Evolutionary conservation across 495 filamentous ascomycete species (phyloP).

Genomic region (Aspergillus baeticus): DNA sequence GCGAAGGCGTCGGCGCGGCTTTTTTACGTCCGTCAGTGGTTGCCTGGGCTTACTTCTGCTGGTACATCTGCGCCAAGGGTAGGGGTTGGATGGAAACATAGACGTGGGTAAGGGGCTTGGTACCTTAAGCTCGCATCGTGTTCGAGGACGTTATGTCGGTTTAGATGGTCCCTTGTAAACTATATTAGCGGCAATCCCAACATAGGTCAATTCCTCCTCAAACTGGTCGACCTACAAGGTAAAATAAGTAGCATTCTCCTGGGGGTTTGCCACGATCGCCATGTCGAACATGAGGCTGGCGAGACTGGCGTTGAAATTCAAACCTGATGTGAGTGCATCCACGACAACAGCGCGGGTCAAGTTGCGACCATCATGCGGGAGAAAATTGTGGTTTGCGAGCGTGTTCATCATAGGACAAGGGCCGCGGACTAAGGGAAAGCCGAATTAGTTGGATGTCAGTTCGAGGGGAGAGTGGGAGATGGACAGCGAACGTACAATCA

Average conservation of each 20-base stretch:
- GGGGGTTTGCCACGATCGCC: conserved; percentile 45
- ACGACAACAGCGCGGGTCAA: conserved; percentile 19
- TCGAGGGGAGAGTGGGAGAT: neutral
- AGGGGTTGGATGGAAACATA: neutral
- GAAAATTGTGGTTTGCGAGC: conserved; percentile 57
- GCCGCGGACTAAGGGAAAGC: conserved; percentile 11
- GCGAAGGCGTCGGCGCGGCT: conserved; percentile 45
- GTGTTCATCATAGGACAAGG: conserved; percentile 55
- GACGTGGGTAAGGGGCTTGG: neutral
- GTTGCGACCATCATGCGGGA: conserved; percentile 49
- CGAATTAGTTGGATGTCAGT: neutral
- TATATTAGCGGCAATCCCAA: neutral
- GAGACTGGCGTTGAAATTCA: conserved; percentile 43
- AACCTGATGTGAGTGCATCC: conserved; percentile 33
- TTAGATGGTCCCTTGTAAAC: conserved; percentile 33
- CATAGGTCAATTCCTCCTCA: neutral
- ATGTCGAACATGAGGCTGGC: conserved; percentile 37
- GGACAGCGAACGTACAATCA: neutral
- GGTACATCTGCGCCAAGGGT: no score
- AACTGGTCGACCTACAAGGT: conserved; percentile 29
- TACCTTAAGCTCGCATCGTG: conserved; percentile 54
- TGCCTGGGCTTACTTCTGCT: no score
- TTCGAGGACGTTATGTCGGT: conserved; percentile 48
- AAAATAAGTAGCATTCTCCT: conserved; percentile 49
- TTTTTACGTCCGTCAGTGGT: no score